Percentiles rank a stretch among this genome's conserved stretches.
Evolutionary conservation across 805 yeast genomes (phyloP).

Genomic region (Metschnikowia peoriensis): DNA sequence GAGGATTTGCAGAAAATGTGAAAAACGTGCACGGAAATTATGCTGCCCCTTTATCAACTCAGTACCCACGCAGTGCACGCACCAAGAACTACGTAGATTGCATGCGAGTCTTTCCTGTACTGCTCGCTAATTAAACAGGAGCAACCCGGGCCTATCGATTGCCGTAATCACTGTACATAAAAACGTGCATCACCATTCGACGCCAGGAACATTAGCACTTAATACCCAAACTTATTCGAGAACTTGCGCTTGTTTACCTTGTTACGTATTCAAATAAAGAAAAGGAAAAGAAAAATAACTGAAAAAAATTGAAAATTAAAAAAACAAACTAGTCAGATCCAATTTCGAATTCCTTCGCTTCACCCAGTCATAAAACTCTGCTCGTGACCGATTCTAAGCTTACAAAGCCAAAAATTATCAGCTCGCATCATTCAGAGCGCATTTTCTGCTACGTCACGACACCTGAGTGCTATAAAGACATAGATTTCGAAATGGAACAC

Average conservation of each 20-base stretch:
- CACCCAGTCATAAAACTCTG: not conserved
- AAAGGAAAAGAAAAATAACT: not conserved
- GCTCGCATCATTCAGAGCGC: too few species aligned
- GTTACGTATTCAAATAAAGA: too few species aligned
- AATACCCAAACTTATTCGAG: not conserved
- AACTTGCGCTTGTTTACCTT: not conserved
- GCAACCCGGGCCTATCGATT: constrained; percentile 8
- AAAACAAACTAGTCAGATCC: not conserved
- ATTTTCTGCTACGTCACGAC: too few species aligned
- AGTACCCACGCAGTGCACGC: constrained; percentile 2
- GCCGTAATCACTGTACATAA: not conserved
- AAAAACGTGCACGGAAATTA: not conserved
- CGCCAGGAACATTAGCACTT: not conserved
- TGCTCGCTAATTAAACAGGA: not conserved
- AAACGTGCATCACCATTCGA: constrained; percentile 5
- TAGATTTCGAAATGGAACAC: constrained; percentile 1
- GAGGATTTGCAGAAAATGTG: not conserved
- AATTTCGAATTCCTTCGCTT: not conserved
- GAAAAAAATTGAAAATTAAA: too few species aligned
- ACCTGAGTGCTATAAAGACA: not conserved
- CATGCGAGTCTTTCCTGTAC: constrained; percentile 3
- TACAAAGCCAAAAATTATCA: not conserved
- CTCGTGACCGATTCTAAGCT: not conserved
- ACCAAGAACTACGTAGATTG: not conserved
- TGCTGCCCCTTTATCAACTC: not conserved